These are phyloP conservation scores for Solanum paucissectum DNA, from an alignment of 257 asterid genomes.

Conservation along the genomic window DNA sequence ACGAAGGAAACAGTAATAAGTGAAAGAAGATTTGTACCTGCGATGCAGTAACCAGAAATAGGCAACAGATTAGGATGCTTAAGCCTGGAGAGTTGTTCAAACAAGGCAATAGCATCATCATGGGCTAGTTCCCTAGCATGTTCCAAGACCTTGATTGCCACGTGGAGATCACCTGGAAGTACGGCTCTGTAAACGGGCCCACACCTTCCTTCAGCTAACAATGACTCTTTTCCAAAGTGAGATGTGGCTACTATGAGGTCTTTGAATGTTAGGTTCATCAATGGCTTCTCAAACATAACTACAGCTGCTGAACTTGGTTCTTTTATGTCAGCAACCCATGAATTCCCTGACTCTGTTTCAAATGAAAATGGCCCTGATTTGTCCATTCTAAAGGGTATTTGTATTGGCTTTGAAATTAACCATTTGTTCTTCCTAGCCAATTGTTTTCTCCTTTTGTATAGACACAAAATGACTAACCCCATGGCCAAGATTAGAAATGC, in stretches of 20 bases:
- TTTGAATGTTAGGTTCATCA: constrained; percentile 85
- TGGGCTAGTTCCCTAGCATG: constrained; percentile 40
- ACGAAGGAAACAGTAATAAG: background rate
- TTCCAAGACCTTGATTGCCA: constrained; percentile 90
- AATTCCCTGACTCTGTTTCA: constrained; percentile 88
- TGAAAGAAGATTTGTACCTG: constrained; percentile 33
- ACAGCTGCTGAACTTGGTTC: constrained; percentile 90
- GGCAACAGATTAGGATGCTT: constrained; percentile 79
- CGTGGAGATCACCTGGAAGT: constrained; percentile 88
- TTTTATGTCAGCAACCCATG: constrained; percentile 84
- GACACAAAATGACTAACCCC: constrained; percentile 10
- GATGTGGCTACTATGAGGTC: constrained; percentile 86
- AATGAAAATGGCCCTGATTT: constrained; percentile 89
- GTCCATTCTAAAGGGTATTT: constrained; percentile 51
- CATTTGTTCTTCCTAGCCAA: constrained; percentile 47
- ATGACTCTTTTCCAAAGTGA: constrained; percentile 82
- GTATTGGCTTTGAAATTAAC: constrained; percentile 78
- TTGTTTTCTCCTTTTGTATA: constrained; percentile 33
- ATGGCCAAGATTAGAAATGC: constrained; percentile 11
- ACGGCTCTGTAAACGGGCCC: constrained; percentile 95
- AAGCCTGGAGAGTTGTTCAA: constrained; percentile 60
- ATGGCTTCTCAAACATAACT: constrained; percentile 91
- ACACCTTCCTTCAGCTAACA: constrained; percentile 71
- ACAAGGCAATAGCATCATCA: constrained; percentile 60
- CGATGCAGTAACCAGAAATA: constrained; percentile 81